Evolutionary conservation across 805 yeast genomes (phyloP).

Genomic region (Candida easanensis): DNA sequence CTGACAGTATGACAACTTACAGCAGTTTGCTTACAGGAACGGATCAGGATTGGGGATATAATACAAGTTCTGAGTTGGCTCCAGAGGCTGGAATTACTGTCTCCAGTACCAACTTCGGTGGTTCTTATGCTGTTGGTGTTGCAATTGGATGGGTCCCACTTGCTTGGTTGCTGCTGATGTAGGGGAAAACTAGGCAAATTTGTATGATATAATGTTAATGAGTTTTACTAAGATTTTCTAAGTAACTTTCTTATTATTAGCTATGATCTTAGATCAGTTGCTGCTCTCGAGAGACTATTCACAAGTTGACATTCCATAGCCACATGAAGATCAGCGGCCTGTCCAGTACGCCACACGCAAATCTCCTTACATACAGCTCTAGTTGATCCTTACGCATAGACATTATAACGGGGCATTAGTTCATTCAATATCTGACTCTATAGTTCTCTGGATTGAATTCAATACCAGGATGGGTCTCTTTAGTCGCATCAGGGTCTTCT

Average conservation of each 20-base stretch:
- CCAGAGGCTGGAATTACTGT: slow-evolving; percentile 14
- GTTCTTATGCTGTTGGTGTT: neutral
- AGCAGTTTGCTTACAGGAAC: slow-evolving; percentile 5
- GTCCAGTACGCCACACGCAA: too few relatives aligned
- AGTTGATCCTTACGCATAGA: too few relatives aligned
- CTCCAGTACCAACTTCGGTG: slow-evolving; percentile 3
- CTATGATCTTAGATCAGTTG: too few relatives aligned
- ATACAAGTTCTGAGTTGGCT: slow-evolving; percentile 8
- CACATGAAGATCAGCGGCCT: too few relatives aligned
- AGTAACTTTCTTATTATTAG: too few relatives aligned
- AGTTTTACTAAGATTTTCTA: neutral
- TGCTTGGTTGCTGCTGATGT: slow-evolving; percentile 1
- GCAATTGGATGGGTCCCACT: neutral
- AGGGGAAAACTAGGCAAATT: too few relatives aligned
- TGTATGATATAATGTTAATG: too few relatives aligned
- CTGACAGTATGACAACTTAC: slow-evolving; percentile 5
- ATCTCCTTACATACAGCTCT: too few relatives aligned
- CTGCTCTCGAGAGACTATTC: too few relatives aligned
- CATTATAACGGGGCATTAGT: neutral
- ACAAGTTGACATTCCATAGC: too few relatives aligned
- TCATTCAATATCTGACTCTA: slow-evolving; percentile 18
- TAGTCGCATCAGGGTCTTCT: slow-evolving; percentile 36
- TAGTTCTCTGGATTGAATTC: slow-evolving; percentile 22
- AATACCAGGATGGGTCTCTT: slow-evolving; percentile 25
- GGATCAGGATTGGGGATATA: slow-evolving; percentile 12